Conservation (phyloP, 1,284 basidiomycete species). For the Athelia psychrophila region DNA sequence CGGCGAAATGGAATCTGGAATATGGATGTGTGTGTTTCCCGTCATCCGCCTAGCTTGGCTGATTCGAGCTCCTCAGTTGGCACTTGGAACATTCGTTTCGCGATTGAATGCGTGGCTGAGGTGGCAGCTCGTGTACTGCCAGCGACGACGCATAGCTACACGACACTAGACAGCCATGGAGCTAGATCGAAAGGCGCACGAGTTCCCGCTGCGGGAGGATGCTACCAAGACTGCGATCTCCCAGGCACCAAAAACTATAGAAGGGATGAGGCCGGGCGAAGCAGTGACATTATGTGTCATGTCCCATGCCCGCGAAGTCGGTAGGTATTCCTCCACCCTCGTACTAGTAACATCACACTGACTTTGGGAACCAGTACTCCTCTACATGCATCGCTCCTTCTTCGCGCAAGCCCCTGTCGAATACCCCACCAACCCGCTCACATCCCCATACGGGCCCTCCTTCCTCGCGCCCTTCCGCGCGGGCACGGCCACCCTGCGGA, state of each 20-base stretch:
- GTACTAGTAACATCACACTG: conserved; percentile 2
- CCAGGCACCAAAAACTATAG: conserved; percentile 10
- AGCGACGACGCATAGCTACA: conserved; percentile 59
- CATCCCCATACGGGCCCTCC: conserved; percentile 57
- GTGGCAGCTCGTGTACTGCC: conserved; percentile 62
- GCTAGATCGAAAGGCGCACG: conserved; percentile 66
- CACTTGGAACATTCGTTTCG: conserved; percentile 61
- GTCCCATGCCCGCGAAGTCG: conserved; percentile 52
- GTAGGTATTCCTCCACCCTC: conserved; percentile 32
- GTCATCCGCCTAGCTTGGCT: conserved; percentile 6
- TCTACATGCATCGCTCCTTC: conserved; percentile 68
- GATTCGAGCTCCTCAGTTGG: conserved; percentile 37
- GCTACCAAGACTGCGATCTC: conserved; percentile 30
- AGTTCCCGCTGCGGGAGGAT: conserved; percentile 55
- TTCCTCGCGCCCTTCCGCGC: conserved; percentile 63
- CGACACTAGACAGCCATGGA: conserved; percentile 57
- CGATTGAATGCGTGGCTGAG: conserved; percentile 61
- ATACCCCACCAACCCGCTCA: conserved; percentile 54
- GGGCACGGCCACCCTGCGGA: conserved; percentile 54
- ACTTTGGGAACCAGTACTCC: conserved; percentile 41
- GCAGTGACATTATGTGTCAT: conserved; percentile 50
- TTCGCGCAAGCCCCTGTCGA: conserved; percentile 70
- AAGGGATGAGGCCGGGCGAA: conserved; percentile 22
- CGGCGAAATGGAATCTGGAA: conserved; percentile 21
- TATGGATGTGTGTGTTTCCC: conserved; percentile 35